These are phyloP conservation scores for Podospora tetraspora DNA, from an alignment of 495 filamentous ascomycete species.

Conservation along the genomic window DNA sequence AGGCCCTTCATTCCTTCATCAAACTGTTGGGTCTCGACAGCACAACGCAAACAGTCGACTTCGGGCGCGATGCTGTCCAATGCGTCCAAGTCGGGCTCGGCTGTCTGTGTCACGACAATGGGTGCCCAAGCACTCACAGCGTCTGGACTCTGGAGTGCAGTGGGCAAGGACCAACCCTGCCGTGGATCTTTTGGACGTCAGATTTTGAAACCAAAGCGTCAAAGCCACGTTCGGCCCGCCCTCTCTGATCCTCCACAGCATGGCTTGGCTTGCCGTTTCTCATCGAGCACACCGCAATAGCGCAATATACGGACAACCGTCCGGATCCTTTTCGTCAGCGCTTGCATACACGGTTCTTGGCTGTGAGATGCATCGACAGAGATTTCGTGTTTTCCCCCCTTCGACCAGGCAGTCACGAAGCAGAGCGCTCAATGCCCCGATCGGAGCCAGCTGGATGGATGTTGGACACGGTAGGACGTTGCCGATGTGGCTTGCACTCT, in stretches of 20 bases:
- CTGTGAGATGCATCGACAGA: not conserved
- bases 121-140: not conserved
- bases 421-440: not conserved
- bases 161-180: not conserved
- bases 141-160: not conserved
- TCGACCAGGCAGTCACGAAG: not conserved
- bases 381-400: not conserved
- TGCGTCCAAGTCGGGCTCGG: not conserved
- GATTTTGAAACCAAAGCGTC: not conserved
- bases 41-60: not conserved
- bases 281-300: not conserved
- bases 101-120: not conserved
- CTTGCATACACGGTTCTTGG: not conserved
- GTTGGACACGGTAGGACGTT: not conserved
- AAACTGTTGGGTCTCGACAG: not conserved
- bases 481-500: not conserved
- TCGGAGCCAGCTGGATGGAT: not conserved
- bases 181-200: not conserved
- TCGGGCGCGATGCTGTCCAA: not conserved
- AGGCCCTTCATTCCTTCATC: not conserved
- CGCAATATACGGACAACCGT: not conserved
- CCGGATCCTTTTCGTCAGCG: not conserved
- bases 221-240: not conserved
- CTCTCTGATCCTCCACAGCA: not conserved
- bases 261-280: not conserved